Evolutionary conservation across 2,329 filamentous ascomycete genomes (phyloP), one percentile per base, ranked within the genome.

Genomic region (Penicillium corylophilum): DNA sequence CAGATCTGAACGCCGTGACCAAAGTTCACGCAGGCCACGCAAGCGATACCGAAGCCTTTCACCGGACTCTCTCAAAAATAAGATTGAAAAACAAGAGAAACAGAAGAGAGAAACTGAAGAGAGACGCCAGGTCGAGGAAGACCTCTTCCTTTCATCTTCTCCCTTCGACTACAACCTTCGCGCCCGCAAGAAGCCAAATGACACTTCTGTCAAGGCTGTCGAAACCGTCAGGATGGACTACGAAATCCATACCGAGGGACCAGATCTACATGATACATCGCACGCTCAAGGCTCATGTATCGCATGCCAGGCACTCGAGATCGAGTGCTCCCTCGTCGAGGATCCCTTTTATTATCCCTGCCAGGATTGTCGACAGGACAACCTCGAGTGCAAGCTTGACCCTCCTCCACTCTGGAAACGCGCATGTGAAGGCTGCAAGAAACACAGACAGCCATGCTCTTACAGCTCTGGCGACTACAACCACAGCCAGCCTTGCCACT

Each of bases 341-440:
- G 58, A 70, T 46, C 66, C 66, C 13, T 51, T 55, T 3, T 45
- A 51, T 1, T 76, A 72, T 56, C 74, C 73, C 3, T 76, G 74
- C 55, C 36, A 60, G 9, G 55, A 55, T 13, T 76, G 74, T 48
- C 48, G 40, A 5, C 63, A 63, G 2, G 60, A 67, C 33, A 57
- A 55, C 4, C 43, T 64, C 13, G 67, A 71, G 13, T 76, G 74
- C 51, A 66, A 73, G 15, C 59, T 73, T 2, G 64, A 71, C 31
- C 62, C 59, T 4, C 46, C 64, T 26, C 68, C 72, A 2, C 48
- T 44, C 20, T 60, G 57, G 26, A 74, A 75, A 44, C 64, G 60
- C 15, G 42, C 60, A 2, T 75, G 73, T 50, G 65, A 71, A 41
- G 48, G 46, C 20, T 74, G 72, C 56, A 68, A 61, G 36, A 47